Evolutionary conservation across 306 rosid genomes (phyloP).

Genomic region (Senna siamea): DNA sequence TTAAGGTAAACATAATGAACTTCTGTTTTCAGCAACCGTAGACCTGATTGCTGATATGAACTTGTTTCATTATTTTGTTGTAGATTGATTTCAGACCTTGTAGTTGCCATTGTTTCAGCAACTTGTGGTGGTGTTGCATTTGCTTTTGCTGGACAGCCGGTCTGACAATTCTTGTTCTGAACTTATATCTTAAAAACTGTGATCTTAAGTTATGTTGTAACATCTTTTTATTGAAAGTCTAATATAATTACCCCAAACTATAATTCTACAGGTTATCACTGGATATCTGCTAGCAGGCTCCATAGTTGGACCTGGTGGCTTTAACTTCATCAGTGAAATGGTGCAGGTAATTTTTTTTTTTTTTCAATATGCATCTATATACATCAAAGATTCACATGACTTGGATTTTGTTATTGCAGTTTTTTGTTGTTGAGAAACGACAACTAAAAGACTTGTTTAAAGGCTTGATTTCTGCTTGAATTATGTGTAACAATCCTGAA

Average conservation of each 20-base stretch:
- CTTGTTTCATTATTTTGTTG: conserved; percentile 38
- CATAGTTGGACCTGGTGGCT: conserved; percentile 93
- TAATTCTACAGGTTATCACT: conserved; percentile 74
- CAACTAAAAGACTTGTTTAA: background rate
- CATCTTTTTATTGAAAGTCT: conserved; percentile 26
- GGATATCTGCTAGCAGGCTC: conserved; percentile 98
- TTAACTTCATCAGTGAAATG: conserved; percentile 96
- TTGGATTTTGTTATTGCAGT: background rate
- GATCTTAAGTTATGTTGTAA: conserved; percentile 17
- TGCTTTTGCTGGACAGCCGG: conserved; percentile 99
- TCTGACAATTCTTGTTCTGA: conserved; percentile 50
- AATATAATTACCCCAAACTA: conserved; percentile 29
- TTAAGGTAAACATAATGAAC: conserved; percentile 56
- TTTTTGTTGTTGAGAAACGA: background rate
- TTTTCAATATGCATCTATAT: background rate
- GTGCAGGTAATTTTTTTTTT: conserved; percentile 66
- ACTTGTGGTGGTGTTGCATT: conserved; percentile 98
- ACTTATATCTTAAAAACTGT: conserved; percentile 32
- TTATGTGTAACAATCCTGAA: background rate
- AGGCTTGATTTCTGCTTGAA: background rate
- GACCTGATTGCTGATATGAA: conserved; percentile 35
- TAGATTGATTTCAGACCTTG: conserved; percentile 93
- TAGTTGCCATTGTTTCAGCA: conserved; percentile 95
- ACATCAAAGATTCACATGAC: background rate
- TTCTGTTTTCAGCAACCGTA: conserved; percentile 11